Evolutionary conservation across 805 yeast species (phyloP).

Genomic region (Yarrowia sp.): DNA sequence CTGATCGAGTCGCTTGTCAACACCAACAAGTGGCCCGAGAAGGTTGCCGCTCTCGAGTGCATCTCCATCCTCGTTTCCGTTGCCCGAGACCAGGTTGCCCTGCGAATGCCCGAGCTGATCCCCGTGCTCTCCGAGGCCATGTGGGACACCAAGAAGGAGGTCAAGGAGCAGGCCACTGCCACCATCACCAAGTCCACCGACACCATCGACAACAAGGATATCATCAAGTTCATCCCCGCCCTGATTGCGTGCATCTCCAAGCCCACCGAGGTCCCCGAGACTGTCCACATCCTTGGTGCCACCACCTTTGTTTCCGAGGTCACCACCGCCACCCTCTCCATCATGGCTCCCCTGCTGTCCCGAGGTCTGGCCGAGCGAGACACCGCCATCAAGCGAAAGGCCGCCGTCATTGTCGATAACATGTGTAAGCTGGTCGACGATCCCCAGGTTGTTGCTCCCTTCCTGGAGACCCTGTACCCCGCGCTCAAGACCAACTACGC

Average conservation of each 20-base stretch:
- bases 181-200: conserved; percentile 96
- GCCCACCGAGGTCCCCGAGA: conserved; percentile 97
- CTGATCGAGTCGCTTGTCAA: conserved; percentile 63
- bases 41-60: conserved; percentile 84
- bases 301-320: conserved; percentile 99
- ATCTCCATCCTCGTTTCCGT: conserved; percentile 84
- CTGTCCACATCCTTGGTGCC: conserved; percentile 98
- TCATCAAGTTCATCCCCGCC: conserved; percentile 97
- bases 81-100: conserved; percentile 93
- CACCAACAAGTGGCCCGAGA: conserved; percentile 94
- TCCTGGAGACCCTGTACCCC: conserved; percentile 93
- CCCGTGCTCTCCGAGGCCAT: conserved; percentile 98
- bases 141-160: conserved; percentile 99
- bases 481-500: conserved; percentile 90
- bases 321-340: conserved; percentile 98
- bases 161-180: conserved; percentile 92
- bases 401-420: conserved; percentile 99
- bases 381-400: conserved; percentile 98
- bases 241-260: conserved; percentile 94
- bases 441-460: conserved; percentile 99
- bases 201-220: conserved; percentile 99
- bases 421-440: conserved; percentile 99
- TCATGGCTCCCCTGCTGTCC: conserved; percentile 97
- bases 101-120: conserved; percentile 99
- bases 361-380: conserved; percentile 99